Evolutionary conservation across 2,329 filamentous ascomycete genomes (phyloP).

Genomic region (Sphaerulina populicola): DNA sequence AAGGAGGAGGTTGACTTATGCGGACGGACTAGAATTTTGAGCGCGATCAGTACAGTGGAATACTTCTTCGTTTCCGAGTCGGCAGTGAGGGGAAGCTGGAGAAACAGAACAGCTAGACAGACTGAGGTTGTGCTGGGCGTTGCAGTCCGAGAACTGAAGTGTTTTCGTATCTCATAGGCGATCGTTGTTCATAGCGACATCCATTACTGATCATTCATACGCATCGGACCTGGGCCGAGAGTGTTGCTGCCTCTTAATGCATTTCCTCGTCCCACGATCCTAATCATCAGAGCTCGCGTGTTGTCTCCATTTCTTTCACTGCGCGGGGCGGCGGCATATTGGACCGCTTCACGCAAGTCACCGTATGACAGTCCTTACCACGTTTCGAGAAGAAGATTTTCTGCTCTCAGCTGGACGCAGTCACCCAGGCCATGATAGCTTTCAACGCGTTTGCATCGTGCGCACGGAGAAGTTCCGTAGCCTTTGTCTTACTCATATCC

Average conservation of each 20-base stretch:
- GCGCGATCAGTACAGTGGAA: background rate
- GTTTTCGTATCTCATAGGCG: background rate
- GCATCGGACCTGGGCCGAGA: background rate
- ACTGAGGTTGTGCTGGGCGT: background rate
- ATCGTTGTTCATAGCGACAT: background rate
- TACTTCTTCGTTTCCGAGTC: background rate
- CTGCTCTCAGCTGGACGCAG: conserved; percentile 4
- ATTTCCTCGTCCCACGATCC: too few relatives aligned
- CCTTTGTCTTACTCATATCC: conserved; percentile 62
- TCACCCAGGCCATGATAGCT: conserved; percentile 54
- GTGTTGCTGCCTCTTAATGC: background rate
- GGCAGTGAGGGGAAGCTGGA: background rate
- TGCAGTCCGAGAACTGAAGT: background rate
- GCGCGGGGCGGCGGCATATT: background rate
- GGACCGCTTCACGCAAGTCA: background rate
- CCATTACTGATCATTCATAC: background rate
- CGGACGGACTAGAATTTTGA: conserved; percentile 14
- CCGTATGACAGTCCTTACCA: background rate
- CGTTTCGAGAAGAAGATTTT: background rate
- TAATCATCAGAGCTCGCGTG: too few relatives aligned
- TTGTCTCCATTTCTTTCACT: background rate
- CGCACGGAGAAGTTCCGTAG: conserved; percentile 63
- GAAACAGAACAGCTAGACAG: background rate
- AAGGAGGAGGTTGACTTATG: conserved; percentile 29
- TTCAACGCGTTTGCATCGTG: conserved; percentile 62